Conservation (phyloP, 1,139 yeast genomes). For the Yamadazyma songkhlaensis region DNA sequence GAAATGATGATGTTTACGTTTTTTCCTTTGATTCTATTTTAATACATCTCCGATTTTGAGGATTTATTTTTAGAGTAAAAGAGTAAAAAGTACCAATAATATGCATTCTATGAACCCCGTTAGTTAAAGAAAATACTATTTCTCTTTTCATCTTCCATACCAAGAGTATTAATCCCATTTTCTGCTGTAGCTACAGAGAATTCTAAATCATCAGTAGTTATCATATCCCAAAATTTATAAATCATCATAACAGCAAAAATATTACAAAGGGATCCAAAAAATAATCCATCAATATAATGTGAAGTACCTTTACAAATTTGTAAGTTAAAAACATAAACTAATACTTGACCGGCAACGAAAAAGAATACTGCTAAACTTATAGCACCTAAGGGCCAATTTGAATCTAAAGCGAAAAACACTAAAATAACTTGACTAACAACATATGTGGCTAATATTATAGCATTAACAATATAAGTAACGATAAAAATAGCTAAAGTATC, state of each 20-base stretch:
- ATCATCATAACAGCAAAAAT: constrained; percentile 88
- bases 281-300: constrained; percentile 88
- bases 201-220: constrained; percentile 93
- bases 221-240: constrained; percentile 94
- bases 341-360: constrained; percentile 76
- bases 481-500: constrained; percentile 66
- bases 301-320: constrained; percentile 66
- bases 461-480: constrained; percentile 69
- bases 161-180: constrained; percentile 35
- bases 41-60: no score
- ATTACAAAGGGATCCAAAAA: constrained; percentile 79
- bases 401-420: constrained; percentile 64
- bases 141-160: constrained; percentile 35
- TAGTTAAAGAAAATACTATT: constrained; percentile 25
- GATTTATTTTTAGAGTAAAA: no score
- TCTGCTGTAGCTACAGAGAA: constrained; percentile 66
- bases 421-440: constrained; percentile 69
- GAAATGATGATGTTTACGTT: background rate
- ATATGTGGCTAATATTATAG: constrained; percentile 59
- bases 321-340: constrained; percentile 65
- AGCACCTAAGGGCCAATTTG: constrained; percentile 89
- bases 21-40: no score
- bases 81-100: no score
- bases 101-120: no score
- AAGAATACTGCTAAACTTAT: constrained; percentile 65